Evolutionary conservation across 805 yeast genomes (phyloP).

Genomic region (Saccharomycopsis schoenii): DNA sequence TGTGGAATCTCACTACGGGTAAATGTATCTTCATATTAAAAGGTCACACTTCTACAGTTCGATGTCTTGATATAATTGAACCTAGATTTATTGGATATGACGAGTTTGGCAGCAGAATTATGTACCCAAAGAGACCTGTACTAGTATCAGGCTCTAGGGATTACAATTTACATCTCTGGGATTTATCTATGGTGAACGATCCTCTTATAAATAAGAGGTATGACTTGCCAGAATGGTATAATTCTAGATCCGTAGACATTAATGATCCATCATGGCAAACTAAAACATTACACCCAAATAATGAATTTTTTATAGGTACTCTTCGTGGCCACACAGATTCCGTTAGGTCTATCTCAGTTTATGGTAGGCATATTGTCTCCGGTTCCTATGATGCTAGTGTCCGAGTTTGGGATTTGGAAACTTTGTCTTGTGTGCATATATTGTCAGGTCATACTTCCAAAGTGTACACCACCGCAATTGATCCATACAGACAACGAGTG

Average conservation of each 20-base stretch:
- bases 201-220: slow-evolving; percentile 11
- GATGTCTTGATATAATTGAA: slow-evolving; percentile 77
- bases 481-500: slow-evolving; percentile 65
- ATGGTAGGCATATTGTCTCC: slow-evolving; percentile 72
- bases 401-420: slow-evolving; percentile 83
- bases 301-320: slow-evolving; percentile 60
- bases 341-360: slow-evolving; percentile 81
- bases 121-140: slow-evolving; percentile 54
- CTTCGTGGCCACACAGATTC: slow-evolving; percentile 69
- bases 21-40: slow-evolving; percentile 83
- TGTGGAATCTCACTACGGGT: slow-evolving; percentile 84
- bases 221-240: slow-evolving; percentile 1
- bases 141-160: slow-evolving; percentile 88
- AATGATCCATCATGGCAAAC: slow-evolving; percentile 2
- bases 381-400: slow-evolving; percentile 89
- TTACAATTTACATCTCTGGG: slow-evolving; percentile 75
- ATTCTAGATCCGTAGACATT: neutral
- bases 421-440: slow-evolving; percentile 62
- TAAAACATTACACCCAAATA: slow-evolving; percentile 21
- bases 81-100: slow-evolving; percentile 57
- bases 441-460: slow-evolving; percentile 78
- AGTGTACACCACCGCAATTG: slow-evolving; percentile 83
- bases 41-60: slow-evolving; percentile 88
- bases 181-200: slow-evolving; percentile 45
- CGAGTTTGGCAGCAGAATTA: slow-evolving; percentile 44